phyloP scores from a whole-genome alignment of 192 early-diverging fungal species.

The Coemansia umbellata region DNA sequence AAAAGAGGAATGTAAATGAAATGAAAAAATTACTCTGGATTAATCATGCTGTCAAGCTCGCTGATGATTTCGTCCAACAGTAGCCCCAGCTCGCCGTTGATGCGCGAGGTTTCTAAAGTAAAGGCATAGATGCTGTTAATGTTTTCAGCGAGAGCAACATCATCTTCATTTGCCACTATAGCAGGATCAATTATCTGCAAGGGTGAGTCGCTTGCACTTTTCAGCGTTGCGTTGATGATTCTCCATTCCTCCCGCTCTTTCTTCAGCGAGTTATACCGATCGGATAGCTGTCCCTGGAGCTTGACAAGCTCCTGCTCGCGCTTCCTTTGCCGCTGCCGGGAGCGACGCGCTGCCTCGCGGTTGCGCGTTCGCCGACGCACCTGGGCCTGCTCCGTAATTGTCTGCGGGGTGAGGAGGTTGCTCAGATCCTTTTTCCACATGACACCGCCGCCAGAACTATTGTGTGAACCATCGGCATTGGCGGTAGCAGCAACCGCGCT shows the following conservation, averaged over 20 bases:
- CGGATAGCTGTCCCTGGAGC: slow-evolving; percentile 18
- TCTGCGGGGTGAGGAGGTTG: slow-evolving; percentile 36
- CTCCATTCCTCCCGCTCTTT: slow-evolving; percentile 39
- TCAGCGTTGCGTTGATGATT: slow-evolving; percentile 21
- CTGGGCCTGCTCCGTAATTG: slow-evolving; percentile 28
- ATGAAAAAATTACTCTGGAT: background rate
- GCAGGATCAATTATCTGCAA: slow-evolving; percentile 29
- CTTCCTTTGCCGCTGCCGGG: slow-evolving; percentile 34
- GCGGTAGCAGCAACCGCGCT: no score
- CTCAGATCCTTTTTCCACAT: slow-evolving; percentile 33
- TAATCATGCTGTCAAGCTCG: slow-evolving; percentile 32
- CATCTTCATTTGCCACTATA: background rate
- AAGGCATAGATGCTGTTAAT: slow-evolving; percentile 32
- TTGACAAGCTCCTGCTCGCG: slow-evolving; percentile 32
- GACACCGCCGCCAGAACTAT: background rate
- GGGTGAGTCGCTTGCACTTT: background rate
- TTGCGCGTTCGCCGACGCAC: slow-evolving; percentile 37
- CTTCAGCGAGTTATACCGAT: slow-evolving; percentile 12
- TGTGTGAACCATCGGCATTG: no score
- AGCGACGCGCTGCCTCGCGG: slow-evolving; percentile 41
- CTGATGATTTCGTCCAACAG: slow-evolving; percentile 37
- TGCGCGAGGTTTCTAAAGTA: slow-evolving; percentile 23
- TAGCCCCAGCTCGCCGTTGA: slow-evolving; percentile 35
- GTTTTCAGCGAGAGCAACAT: slow-evolving; percentile 16
- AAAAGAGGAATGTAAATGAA: background rate